phyloP scores from a whole-genome alignment of 164 flowering plant genomes.

The Umbilicus rupestris region DNA sequence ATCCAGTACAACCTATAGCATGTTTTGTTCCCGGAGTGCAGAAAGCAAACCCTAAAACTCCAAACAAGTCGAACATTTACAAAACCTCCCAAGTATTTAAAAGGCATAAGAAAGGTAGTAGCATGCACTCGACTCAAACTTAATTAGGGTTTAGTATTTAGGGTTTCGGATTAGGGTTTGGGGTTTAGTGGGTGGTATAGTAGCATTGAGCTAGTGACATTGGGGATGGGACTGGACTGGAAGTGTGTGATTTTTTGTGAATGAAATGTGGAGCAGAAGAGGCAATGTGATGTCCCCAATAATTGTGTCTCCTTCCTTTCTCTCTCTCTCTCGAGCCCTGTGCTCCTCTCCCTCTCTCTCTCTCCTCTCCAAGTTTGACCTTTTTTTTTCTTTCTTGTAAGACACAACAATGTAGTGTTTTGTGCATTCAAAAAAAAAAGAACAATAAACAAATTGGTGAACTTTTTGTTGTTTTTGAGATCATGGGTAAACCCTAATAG shows the following conservation, averaged over 20 bases:
- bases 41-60: too few species aligned
- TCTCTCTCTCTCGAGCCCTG: conserved; percentile 6
- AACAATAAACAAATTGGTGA: not conserved
- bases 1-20: too few species aligned
- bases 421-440: not conserved
- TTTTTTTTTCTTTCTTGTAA: not conserved
- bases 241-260: not conserved
- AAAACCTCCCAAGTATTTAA: too few species aligned
- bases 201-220: not conserved
- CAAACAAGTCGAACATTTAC: too few species aligned
- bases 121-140: too few species aligned
- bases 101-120: too few species aligned
- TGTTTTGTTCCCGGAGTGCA: too few species aligned
- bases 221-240: not conserved
- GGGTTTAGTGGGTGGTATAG: too few species aligned
- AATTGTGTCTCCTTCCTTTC: not conserved
- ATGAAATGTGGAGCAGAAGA: conserved; percentile 1
- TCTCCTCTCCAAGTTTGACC: not conserved
- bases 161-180: too few species aligned
- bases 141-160: too few species aligned
- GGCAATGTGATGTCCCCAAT: not conserved
- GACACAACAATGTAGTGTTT: too few species aligned
- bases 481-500: not conserved
- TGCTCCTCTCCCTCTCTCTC: conserved; percentile 1
- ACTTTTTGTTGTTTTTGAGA: not conserved